Evolutionary conservation across 352 stramenopile species (phyloP).

Genomic region (Phytopythium mirpurense): DNA sequence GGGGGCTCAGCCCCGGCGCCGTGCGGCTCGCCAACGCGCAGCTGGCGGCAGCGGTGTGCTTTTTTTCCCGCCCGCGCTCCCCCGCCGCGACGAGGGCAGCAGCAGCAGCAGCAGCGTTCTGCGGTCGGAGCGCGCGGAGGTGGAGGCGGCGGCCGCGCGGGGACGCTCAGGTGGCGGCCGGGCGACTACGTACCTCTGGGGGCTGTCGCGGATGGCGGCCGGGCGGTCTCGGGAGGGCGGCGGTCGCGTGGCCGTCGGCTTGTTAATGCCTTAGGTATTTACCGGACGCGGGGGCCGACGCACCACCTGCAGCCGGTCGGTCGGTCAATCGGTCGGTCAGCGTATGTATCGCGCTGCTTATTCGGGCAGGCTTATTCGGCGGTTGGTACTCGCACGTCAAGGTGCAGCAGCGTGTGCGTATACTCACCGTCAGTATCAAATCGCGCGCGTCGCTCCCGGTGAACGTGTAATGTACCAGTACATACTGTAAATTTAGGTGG

Average conservation of each 20-base stretch:
- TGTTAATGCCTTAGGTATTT: too few relatives aligned
- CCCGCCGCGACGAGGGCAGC: not conserved
- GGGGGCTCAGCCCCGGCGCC: not conserved
- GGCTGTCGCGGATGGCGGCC: too few relatives aligned
- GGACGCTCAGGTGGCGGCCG: not conserved
- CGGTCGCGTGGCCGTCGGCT: too few relatives aligned
- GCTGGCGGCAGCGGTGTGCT: not conserved
- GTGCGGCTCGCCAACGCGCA: too few relatives aligned
- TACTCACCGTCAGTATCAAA: not conserved
- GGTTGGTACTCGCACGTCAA: too few relatives aligned
- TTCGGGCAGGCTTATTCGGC: not conserved
- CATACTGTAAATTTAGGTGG: too few relatives aligned
- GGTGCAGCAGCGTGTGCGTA: not conserved
- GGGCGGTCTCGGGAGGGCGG: not conserved
- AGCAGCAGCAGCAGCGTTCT: not conserved
- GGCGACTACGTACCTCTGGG: not conserved
- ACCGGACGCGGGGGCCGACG: too few relatives aligned
- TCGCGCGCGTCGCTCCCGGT: not conserved
- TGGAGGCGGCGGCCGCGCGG: too few relatives aligned
- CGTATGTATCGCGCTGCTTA: not conserved
- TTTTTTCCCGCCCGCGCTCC: slow-evolving; percentile 1
- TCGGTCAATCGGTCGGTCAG: not conserved
- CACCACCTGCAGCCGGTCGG: not conserved
- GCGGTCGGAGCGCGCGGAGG: too few relatives aligned
- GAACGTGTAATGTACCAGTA: too few relatives aligned